A percentile compares a stretch with the other conserved stretches of the same genome.
Evolutionary conservation across 2,329 filamentous ascomycete species (phyloP).

Genomic region (Geosmithia morbida): DNA sequence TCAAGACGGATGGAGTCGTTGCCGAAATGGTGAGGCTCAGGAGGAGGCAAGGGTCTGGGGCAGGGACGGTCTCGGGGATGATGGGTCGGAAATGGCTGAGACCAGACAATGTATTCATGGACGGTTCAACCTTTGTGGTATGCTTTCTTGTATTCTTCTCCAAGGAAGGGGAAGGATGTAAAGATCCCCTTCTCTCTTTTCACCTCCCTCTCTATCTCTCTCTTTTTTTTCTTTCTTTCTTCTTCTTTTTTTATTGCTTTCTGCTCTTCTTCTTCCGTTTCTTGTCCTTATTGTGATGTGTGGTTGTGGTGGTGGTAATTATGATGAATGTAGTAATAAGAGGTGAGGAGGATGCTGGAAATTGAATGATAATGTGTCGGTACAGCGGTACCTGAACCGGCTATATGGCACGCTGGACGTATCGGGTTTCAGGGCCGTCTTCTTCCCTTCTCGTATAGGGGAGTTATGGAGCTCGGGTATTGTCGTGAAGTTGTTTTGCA

Average conservation of each 20-base stretch:
- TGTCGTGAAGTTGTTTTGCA: too few species aligned
- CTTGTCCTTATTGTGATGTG: background rate
- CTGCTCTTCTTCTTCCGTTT: too few species aligned
- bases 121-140: background rate
- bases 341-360: too few species aligned
- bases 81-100: background rate
- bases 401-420: too few species aligned
- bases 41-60: background rate
- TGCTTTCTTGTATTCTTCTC: background rate
- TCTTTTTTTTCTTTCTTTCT: background rate
- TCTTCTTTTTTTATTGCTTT: background rate
- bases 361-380: too few species aligned
- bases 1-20: background rate
- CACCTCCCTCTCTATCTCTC: too few species aligned
- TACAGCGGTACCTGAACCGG: too few species aligned
- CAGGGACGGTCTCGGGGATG: background rate
- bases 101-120: background rate
- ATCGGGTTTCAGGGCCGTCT: too few species aligned
- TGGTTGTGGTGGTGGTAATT: background rate
- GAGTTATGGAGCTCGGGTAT: background rate
- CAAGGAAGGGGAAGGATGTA: too few species aligned
- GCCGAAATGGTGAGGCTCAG: conserved; percentile 1
- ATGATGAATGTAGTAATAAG: too few species aligned
- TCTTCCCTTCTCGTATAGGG: background rate
- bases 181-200: too few species aligned